These are phyloP conservation scores for Pseudonitzschia multiseries DNA, from an alignment of 108 stramenopile genomes.

Conservation along the genomic window DNA sequence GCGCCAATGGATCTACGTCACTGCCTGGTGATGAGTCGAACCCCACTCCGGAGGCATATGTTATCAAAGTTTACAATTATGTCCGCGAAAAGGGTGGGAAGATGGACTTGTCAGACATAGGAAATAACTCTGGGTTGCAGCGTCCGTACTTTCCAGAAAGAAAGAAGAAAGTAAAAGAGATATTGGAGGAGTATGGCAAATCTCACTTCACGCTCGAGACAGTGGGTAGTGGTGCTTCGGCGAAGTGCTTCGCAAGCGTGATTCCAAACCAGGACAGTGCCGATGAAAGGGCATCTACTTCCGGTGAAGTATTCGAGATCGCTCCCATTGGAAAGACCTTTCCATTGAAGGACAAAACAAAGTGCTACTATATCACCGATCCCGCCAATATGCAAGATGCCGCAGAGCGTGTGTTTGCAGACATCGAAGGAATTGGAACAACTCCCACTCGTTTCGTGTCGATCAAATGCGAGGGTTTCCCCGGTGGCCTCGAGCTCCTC, in stretches of 20 bases:
- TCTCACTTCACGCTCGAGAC: background rate
- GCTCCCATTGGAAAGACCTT: background rate
- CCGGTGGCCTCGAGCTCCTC: background rate
- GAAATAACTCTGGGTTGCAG: background rate
- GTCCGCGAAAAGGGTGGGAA: background rate
- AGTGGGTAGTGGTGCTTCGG: background rate
- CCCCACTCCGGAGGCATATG: background rate
- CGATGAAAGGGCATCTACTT: too few species aligned
- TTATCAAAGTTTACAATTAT: background rate
- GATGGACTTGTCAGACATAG: background rate
- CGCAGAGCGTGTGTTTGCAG: background rate
- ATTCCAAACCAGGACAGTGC: background rate
- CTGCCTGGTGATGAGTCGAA: background rate
- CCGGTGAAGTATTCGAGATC: too few species aligned
- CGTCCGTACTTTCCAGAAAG: background rate
- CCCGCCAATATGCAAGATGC: background rate
- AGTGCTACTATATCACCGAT: background rate
- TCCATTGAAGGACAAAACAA: background rate
- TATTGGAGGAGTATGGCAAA: constrained; percentile 1
- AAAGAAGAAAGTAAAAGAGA: background rate
- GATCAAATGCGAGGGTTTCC: constrained; percentile 17
- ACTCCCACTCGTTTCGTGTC: background rate
- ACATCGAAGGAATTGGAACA: background rate
- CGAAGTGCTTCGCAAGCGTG: background rate
- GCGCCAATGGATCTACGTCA: background rate